phyloP scores from a whole-genome alignment of 768 basidiomycete species.

The Tylopilus felleus region DNA sequence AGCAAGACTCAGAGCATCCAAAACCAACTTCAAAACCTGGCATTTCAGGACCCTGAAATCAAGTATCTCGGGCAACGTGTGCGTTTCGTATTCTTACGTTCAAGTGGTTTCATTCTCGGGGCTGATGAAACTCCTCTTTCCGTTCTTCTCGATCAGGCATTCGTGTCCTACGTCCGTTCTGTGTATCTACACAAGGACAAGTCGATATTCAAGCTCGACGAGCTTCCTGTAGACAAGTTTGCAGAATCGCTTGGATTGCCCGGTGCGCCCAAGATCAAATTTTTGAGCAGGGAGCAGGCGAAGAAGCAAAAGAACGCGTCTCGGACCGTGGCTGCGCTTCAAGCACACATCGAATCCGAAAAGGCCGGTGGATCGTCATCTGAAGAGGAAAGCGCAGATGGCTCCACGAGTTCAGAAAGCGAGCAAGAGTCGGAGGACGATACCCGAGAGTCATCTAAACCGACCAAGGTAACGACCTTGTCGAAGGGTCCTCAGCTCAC shows the following conservation, averaged over 20 bases:
- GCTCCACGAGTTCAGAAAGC: constrained; percentile 19
- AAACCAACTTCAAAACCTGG: constrained; percentile 87
- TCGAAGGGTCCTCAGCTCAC: constrained; percentile 25
- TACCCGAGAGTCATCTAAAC: background rate
- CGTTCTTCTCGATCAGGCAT: constrained; percentile 54
- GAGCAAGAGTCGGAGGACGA: constrained; percentile 28
- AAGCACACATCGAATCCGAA: constrained; percentile 30
- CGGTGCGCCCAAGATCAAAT: constrained; percentile 94
- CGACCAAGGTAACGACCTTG: background rate
- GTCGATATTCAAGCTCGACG: constrained; percentile 79
- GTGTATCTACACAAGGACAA: constrained; percentile 94
- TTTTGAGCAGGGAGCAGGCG: constrained; percentile 62
- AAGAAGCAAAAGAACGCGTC: constrained; percentile 77
- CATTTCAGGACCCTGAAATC: constrained; percentile 94
- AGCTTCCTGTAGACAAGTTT: constrained; percentile 78
- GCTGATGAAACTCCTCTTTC: constrained; percentile 7
- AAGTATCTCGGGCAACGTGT: constrained; percentile 96
- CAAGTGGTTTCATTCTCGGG: accelerated
- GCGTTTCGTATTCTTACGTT: constrained; percentile 25
- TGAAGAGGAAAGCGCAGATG: constrained; percentile 17
- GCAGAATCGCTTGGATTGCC: constrained; percentile 91
- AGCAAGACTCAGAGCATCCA: constrained; percentile 84
- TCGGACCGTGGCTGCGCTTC: constrained; percentile 38
- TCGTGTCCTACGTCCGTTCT: constrained; percentile 93
- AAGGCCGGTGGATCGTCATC: constrained; percentile 11